phyloP scores from a whole-genome alignment of 2,329 filamentous ascomycete species.

The Phialocephala sp. region DNA sequence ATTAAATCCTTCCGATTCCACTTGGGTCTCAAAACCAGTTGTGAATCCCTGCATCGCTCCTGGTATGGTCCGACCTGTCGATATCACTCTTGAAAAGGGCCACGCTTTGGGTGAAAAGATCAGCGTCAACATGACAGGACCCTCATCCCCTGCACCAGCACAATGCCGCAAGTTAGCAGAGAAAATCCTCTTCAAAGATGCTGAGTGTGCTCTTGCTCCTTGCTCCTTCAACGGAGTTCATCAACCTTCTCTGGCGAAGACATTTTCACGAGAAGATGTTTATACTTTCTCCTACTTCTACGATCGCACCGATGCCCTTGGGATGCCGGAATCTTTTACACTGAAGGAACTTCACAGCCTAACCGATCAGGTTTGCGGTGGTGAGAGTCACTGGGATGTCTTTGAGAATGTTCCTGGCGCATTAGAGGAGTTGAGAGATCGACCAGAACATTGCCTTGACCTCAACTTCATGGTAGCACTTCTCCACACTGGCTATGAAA shows the following conservation, averaged over 20 bases:
- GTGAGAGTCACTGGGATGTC: slow-evolving; percentile 76
- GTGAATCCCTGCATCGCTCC: slow-evolving; percentile 86
- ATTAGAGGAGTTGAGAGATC: slow-evolving; percentile 76
- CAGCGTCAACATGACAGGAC: slow-evolving; percentile 87
- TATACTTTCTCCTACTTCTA: slow-evolving; percentile 99
- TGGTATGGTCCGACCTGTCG: slow-evolving; percentile 75
- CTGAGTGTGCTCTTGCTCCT: slow-evolving; percentile 80
- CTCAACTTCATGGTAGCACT: slow-evolving; percentile 95
- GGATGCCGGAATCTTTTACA: slow-evolving; percentile 98
- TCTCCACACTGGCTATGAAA: slow-evolving; percentile 94
- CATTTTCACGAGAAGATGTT: slow-evolving; percentile 87
- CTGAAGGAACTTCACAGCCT: slow-evolving; percentile 88
- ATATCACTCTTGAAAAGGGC: slow-evolving; percentile 70
- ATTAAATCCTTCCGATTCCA: slow-evolving; percentile 61
- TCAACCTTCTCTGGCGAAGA: slow-evolving; percentile 90
- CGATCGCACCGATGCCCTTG: slow-evolving; percentile 89
- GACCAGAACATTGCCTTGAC: slow-evolving; percentile 92
- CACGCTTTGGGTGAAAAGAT: slow-evolving; percentile 69
- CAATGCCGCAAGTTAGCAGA: slow-evolving; percentile 92
- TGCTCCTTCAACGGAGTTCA: slow-evolving; percentile 99
- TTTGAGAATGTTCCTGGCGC: slow-evolving; percentile 80
- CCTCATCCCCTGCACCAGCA: slow-evolving; percentile 73
- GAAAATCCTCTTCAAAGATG: slow-evolving; percentile 88
- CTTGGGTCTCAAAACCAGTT: slow-evolving; percentile 75
- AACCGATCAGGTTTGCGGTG: slow-evolving; percentile 82